Conservation (phyloP, 148 eudicot species). For the Camellia sinensis region DNA sequence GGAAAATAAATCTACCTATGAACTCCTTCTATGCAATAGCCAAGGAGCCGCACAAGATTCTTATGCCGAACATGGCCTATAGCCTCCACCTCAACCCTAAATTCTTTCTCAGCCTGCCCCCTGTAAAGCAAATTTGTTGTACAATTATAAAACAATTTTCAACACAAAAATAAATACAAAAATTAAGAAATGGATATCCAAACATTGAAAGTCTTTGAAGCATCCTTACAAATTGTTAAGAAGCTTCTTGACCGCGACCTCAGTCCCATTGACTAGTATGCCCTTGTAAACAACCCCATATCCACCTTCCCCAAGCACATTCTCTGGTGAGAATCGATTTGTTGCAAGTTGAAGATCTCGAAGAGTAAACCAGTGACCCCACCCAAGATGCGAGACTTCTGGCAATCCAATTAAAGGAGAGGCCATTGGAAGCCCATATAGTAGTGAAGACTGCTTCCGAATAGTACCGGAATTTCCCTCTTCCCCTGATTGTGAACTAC, state of each 20-base stretch:
- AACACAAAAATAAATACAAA: too few relatives aligned
- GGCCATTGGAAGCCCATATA: slow-evolving; percentile 28
- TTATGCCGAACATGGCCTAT: too few relatives aligned
- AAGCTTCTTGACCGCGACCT: slow-evolving; percentile 43
- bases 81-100: too few relatives aligned
- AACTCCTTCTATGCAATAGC: too few relatives aligned
- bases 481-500: slow-evolving; percentile 40
- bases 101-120: too few relatives aligned
- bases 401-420: slow-evolving; percentile 43
- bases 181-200: not conserved
- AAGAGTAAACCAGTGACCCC: slow-evolving; percentile 49
- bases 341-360: slow-evolving; percentile 44
- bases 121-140: too few relatives aligned
- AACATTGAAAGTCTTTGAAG: slow-evolving; percentile 6
- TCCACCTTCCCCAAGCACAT: slow-evolving; percentile 17
- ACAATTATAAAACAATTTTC: too few relatives aligned
- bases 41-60: too few relatives aligned
- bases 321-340: slow-evolving; percentile 39
- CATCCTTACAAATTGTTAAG: slow-evolving; percentile 34
- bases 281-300: too few relatives aligned
- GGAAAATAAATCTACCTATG: not conserved
- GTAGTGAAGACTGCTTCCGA: slow-evolving; percentile 18
- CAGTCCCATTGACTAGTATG: slow-evolving; percentile 12
- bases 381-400: slow-evolving; percentile 39
- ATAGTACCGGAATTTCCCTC: slow-evolving; percentile 35